Conservation (phyloP, 2,329 filamentous ascomycete genomes). For the Xylaria sp. region DNA sequence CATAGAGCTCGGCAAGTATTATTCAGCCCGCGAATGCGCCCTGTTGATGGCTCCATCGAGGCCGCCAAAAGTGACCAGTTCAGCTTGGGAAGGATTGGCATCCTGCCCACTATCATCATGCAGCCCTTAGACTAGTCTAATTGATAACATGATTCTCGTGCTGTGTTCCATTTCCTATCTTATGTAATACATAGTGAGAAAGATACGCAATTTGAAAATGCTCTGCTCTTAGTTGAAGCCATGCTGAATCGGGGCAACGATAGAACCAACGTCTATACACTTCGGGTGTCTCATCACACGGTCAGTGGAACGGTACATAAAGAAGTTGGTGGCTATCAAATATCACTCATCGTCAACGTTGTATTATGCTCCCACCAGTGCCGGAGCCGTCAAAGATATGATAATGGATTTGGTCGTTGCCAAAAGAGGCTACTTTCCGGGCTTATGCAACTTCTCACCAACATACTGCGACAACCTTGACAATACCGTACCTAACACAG, state of each 20-base stretch:
- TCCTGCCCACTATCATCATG: constrained; percentile 4
- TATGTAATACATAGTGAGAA: neutral
- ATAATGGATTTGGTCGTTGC: neutral
- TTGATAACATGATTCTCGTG: neutral
- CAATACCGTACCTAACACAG: neutral
- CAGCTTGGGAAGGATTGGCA: constrained; percentile 8
- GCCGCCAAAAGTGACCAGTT: neutral
- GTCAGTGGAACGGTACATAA: neutral
- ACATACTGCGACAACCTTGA: neutral
- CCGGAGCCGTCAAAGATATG: neutral
- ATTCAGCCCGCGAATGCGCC: constrained; percentile 30
- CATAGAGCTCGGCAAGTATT: neutral
- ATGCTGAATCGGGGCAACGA: neutral
- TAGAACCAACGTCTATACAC: neutral
- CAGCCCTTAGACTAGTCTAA: neutral
- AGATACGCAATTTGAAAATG: neutral
- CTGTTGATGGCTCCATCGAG: neutral
- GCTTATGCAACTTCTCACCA: constrained; percentile 1
- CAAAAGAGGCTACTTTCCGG: neutral
- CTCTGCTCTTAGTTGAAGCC: neutral
- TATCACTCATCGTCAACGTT: neutral
- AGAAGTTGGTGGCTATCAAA: neutral
- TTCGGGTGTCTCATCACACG: neutral
- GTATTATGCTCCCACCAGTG: neutral
- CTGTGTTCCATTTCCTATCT: neutral